Evolutionary conservation across 169 alveolate genomes (phyloP).

Genomic region (Toxoplasma gondii): DNA sequence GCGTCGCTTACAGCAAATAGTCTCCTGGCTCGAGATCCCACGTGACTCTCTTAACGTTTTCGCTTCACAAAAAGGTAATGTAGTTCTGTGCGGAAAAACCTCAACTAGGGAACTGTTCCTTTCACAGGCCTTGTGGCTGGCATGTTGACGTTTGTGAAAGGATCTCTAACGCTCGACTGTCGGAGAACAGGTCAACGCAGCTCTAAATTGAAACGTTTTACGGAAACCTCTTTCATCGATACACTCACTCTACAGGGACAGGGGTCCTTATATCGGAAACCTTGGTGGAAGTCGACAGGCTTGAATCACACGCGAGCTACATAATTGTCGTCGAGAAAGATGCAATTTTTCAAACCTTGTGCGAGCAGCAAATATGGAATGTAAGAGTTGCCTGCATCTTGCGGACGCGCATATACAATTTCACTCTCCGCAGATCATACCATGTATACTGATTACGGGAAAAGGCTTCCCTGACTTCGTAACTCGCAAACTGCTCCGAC

Average conservation of each 20-base stretch:
- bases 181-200: neutral
- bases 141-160: conserved; percentile 7
- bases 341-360: conserved; percentile 53
- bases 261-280: conserved; percentile 54
- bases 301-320: conserved; percentile 44
- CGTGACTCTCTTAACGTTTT: conserved; percentile 50
- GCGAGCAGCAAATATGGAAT: conserved; percentile 52
- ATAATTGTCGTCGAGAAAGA: conserved; percentile 63
- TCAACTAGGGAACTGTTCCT: neutral
- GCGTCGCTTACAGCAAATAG: neutral
- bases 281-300: conserved; percentile 17
- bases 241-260: neutral
- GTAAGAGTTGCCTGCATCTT: neutral
- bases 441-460: conserved; percentile 63
- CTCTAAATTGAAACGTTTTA: neutral
- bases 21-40: conserved; percentile 29
- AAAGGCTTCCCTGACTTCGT: conserved; percentile 63
- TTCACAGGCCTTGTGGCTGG: conserved; percentile 62
- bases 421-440: conserved; percentile 18
- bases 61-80: conserved; percentile 62
- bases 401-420: neutral
- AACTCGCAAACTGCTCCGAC: conserved; percentile 39
- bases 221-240: neutral
- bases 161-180: neutral
- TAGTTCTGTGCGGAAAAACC: neutral